phyloP scores from a whole-genome alignment of 176 grass and related monocot species.

The Ensete glaucum region DNA sequence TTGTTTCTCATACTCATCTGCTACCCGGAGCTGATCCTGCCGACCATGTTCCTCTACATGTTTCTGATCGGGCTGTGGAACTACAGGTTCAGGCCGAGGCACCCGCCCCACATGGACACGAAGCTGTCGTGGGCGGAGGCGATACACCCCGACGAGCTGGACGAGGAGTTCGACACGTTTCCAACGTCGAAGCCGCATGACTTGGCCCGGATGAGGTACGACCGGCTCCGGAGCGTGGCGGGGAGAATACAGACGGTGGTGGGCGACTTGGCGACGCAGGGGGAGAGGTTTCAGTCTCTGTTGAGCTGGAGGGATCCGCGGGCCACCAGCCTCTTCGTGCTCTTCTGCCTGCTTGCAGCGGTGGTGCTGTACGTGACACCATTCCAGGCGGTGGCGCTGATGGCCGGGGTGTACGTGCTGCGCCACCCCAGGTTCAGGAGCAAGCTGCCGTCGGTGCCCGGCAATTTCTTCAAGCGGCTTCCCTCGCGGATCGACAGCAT shows the following conservation, averaged over 20 bases:
- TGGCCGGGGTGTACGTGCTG: slow-evolving; percentile 37
- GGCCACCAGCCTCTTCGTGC: slow-evolving; percentile 48
- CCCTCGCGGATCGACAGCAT: slow-evolving; percentile 41
- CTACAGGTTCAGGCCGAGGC: slow-evolving; percentile 15
- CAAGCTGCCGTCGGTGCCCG: slow-evolving; percentile 36
- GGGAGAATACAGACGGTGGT: slow-evolving; percentile 69
- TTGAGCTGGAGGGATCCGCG: slow-evolving; percentile 69
- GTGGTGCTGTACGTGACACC: slow-evolving; percentile 43
- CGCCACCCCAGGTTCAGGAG: slow-evolving; percentile 69
- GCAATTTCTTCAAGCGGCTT: slow-evolving; percentile 73
- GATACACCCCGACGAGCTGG: slow-evolving; percentile 43
- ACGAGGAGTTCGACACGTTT: slow-evolving; percentile 83
- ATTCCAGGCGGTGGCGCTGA: slow-evolving; percentile 30
- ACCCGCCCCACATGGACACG: slow-evolving; percentile 32
- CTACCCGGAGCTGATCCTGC: slow-evolving; percentile 24
- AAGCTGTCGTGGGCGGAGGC: slow-evolving; percentile 55
- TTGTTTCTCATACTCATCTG: slow-evolving; percentile 19
- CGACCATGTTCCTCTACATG: slow-evolving; percentile 21
- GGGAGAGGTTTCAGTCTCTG: slow-evolving; percentile 57
- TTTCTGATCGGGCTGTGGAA: slow-evolving; percentile 19
- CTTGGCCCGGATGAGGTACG: slow-evolving; percentile 64
- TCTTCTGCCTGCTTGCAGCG: slow-evolving; percentile 43
- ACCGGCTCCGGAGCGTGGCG: slow-evolving; percentile 65
- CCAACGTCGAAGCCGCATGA: slow-evolving; percentile 45
- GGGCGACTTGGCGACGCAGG: slow-evolving; percentile 68